Base-by-base conservation (phyloP, 2,329 filamentous ascomycete species). In the Pseudohalonectria lignicola region DNA sequence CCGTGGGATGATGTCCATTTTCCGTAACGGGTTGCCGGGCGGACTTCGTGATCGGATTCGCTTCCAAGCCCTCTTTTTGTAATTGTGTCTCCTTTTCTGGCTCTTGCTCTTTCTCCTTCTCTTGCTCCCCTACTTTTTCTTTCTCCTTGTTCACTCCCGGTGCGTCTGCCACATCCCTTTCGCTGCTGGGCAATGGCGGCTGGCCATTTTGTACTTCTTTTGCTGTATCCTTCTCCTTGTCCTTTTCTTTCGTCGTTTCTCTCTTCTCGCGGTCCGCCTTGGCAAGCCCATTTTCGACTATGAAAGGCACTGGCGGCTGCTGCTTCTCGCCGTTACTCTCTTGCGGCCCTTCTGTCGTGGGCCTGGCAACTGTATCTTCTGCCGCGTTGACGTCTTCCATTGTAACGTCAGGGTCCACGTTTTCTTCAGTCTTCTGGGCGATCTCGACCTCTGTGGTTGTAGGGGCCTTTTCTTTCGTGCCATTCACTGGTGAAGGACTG, bases 341-440 rank as follows among this genome's bases (percentile, higher is more conserved):
- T n/a, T n/a, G n/a, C n/a, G n/a, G n/a, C n/a, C n/a, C n/a, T n/a
- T n/a, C n/a, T n/a, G n/a, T n/a, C n/a, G n/a, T n/a, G n/a, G n/a
- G n/a, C n/a, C n/a, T n/a, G n/a, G n/a, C n/a, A n/a, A n/a, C n/a
- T n/a, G 16, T 30, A n/a, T 32, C 36, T 26, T 39, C 12, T 26
- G 10, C 12, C 3, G 36, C n/a, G n/a, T 38, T 30, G 13, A 33
- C 19, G 16, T 38, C 36, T 16, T 38, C 36, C 36, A 38, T 38
- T 11, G 36, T 38, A 10, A 38, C 36, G 30, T 38, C 36, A 16
- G 36, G 36, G 8, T 37, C 36, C 17, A 23, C 28, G 12, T 29
- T 19, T 37, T 29, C 18, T 21, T 19, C 6, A 4, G 32, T 9
- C 32, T 25, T 23, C 18, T 11, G 34, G 23, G 12, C 12, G 23